phyloP scores from a whole-genome alignment of 2,329 filamentous ascomycete species.

The Pyrenophora tritici-repentis region DNA sequence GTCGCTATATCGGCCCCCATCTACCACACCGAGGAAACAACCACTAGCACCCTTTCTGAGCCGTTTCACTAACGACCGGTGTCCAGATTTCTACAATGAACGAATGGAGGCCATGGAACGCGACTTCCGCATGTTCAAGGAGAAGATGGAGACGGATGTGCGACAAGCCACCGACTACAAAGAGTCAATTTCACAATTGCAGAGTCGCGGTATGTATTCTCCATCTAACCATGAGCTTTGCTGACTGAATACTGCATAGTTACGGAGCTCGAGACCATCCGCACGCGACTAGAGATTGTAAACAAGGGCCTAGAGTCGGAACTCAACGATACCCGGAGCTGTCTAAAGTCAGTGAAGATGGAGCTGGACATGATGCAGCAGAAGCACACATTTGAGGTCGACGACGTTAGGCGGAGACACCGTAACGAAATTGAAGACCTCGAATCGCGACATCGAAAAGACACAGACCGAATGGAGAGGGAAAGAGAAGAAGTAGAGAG shows the following conservation, averaged over 20 bases:
- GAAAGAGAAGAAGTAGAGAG: slow-evolving; percentile 55
- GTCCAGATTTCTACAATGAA: slow-evolving; percentile 77
- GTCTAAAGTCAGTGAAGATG: slow-evolving; percentile 54
- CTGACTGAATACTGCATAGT: slow-evolving; percentile 45
- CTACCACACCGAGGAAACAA: slow-evolving; percentile 37
- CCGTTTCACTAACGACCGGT: slow-evolving; percentile 72
- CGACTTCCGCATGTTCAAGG: slow-evolving; percentile 73
- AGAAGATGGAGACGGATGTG: slow-evolving; percentile 71
- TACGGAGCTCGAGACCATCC: slow-evolving; percentile 61
- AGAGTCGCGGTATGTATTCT: slow-evolving; percentile 69
- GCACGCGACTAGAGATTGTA: slow-evolving; percentile 55
- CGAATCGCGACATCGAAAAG: slow-evolving; percentile 59
- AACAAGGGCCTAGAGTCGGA: slow-evolving; percentile 68
- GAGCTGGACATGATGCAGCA: slow-evolving; percentile 59
- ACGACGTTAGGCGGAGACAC: slow-evolving; percentile 59
- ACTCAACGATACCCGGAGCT: slow-evolving; percentile 64
- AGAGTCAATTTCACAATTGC: slow-evolving; percentile 74
- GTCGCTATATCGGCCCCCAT: slow-evolving; percentile 21
- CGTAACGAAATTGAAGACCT: slow-evolving; percentile 62
- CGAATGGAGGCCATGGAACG: slow-evolving; percentile 75
- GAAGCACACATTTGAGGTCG: slow-evolving; percentile 57
- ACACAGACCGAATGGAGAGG: slow-evolving; percentile 60
- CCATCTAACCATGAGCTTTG: not conserved
- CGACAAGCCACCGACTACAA: slow-evolving; percentile 72
- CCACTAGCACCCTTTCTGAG: slow-evolving; percentile 64